Evolutionary conservation across 2,329 filamentous ascomycete species (phyloP).

Genomic region (Hansfordia pulvinata): DNA sequence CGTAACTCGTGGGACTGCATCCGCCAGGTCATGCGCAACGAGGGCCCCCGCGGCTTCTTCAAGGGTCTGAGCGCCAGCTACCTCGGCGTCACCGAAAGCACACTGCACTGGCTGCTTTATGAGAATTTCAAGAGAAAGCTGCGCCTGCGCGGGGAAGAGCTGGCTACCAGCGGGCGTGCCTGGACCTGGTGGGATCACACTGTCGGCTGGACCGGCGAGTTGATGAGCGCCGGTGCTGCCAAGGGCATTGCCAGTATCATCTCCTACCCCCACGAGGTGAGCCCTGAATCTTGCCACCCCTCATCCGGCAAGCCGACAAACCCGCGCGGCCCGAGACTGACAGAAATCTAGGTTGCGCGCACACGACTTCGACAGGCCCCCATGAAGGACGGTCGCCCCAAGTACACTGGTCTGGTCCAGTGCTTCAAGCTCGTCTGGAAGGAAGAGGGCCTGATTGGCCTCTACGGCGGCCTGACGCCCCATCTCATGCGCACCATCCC

Average conservation of each 20-base stretch:
- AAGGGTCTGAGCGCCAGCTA: conserved; percentile 87
- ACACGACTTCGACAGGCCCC: conserved; percentile 79
- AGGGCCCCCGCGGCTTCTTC: conserved; percentile 74
- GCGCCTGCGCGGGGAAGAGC: conserved; percentile 45
- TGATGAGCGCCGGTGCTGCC: conserved; percentile 66
- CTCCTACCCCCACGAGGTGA: conserved; percentile 85
- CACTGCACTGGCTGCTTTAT: conserved; percentile 87
- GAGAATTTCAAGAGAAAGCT: conserved; percentile 80
- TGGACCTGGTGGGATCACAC: conserved; percentile 61
- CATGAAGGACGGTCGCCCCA: conserved; percentile 53
- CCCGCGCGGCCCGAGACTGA: too few species aligned
- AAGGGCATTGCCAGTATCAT: conserved; percentile 75
- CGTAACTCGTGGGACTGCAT: conserved; percentile 82
- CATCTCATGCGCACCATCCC: conserved; percentile 86
- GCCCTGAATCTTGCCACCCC: conserved; percentile 11
- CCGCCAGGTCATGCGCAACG: conserved; percentile 64
- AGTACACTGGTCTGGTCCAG: conserved; percentile 80
- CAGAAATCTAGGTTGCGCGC: conserved; percentile 66
- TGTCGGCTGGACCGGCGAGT: conserved; percentile 66
- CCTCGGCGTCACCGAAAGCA: conserved; percentile 79
- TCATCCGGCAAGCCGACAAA: conserved; percentile 5
- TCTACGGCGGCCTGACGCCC: conserved; percentile 85
- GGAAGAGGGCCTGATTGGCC: conserved; percentile 72
- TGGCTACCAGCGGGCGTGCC: conserved; percentile 42
- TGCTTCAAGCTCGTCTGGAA: conserved; percentile 81